These are phyloP conservation scores for Pseudisothecium myosuroides DNA, from an alignment of 225 moss, liverwort and hornwort species.

Conservation along the genomic window DNA sequence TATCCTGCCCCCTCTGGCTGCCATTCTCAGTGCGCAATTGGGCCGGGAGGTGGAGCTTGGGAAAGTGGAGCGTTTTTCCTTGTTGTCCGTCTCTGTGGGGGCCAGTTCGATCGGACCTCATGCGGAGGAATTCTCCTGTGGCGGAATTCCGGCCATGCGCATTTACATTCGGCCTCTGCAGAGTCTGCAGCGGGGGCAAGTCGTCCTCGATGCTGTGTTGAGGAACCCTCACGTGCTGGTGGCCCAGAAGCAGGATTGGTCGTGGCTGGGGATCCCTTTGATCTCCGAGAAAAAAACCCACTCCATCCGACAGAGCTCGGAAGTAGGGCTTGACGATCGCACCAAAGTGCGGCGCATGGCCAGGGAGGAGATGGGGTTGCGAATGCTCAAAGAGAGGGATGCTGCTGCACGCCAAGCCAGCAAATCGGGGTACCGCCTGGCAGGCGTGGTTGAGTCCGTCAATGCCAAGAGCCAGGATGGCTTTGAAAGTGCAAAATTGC, in stretches of 20 bases:
- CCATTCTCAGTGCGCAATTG: slow-evolving; percentile 63
- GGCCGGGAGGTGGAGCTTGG: slow-evolving; percentile 83
- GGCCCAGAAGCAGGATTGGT: slow-evolving; percentile 93
- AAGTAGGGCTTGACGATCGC: slow-evolving; percentile 53
- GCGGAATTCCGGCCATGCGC: slow-evolving; percentile 71
- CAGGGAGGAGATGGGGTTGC: slow-evolving; percentile 41
- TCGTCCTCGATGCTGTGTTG: slow-evolving; percentile 79
- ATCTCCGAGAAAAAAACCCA: slow-evolving; percentile 17
- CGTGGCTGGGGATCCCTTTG: slow-evolving; percentile 81
- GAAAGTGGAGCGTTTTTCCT: slow-evolving; percentile 71
- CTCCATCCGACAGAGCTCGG: slow-evolving; percentile 44
- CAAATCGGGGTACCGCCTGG: slow-evolving; percentile 57
- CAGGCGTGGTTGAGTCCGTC: slow-evolving; percentile 4
- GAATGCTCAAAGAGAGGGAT: slow-evolving; percentile 38
- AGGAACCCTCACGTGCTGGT: slow-evolving; percentile 77
- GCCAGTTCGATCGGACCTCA: slow-evolving; percentile 80
- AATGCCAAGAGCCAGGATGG: not conserved
- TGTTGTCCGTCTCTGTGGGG: slow-evolving; percentile 67
- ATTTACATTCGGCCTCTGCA: slow-evolving; percentile 73
- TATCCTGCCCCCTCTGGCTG: slow-evolving; percentile 67
- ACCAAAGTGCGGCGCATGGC: slow-evolving; percentile 63
- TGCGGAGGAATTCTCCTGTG: slow-evolving; percentile 85
- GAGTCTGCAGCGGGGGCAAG: slow-evolving; percentile 72
- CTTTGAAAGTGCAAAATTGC: not conserved
- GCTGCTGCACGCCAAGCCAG: slow-evolving; percentile 64